Evolutionary conservation across 1,284 basidiomycete genomes (phyloP).

Genomic region (Termitomyces sp.): DNA sequence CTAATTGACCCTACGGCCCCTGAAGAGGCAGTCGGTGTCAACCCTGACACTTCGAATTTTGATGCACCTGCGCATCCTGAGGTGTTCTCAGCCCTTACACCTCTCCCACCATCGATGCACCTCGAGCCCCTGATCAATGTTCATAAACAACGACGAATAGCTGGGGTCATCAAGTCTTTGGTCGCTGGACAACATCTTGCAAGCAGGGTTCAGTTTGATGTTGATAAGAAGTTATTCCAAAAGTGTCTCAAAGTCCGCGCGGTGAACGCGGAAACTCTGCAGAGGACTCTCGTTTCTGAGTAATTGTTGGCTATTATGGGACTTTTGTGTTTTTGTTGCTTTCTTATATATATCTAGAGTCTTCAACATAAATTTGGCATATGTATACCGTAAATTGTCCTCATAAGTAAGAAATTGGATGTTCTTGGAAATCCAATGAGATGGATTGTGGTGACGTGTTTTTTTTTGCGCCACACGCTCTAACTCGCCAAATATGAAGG

Average conservation of each 20-base stretch:
- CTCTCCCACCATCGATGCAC: slow-evolving; percentile 68
- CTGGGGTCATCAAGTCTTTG: slow-evolving; percentile 70
- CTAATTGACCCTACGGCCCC: slow-evolving; percentile 81
- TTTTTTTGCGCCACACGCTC: neutral
- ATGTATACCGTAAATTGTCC: slow-evolving; percentile 11
- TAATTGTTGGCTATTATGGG: slow-evolving; percentile 17
- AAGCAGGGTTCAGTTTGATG: slow-evolving; percentile 59
- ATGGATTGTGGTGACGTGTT: neutral
- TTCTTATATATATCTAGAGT: slow-evolving; percentile 18
- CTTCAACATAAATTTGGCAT: slow-evolving; percentile 12
- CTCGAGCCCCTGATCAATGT: slow-evolving; percentile 86
- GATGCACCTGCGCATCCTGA: slow-evolving; percentile 68
- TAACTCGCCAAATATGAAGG: neutral
- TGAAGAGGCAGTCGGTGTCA: slow-evolving; percentile 58
- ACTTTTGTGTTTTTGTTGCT: slow-evolving; percentile 10
- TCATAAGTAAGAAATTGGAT: neutral
- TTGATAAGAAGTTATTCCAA: slow-evolving; percentile 72
- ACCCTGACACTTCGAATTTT: slow-evolving; percentile 57
- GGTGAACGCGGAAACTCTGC: slow-evolving; percentile 48
- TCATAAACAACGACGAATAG: slow-evolving; percentile 80
- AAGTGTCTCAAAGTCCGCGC: slow-evolving; percentile 69
- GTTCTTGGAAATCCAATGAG: neutral
- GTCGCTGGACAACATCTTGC: slow-evolving; percentile 80
- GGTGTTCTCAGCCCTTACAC: slow-evolving; percentile 65
- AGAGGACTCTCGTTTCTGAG: slow-evolving; percentile 35